Percentiles rank a stretch among this genome's conserved stretches.
Conservation (phyloP, 1,284 basidiomycete genomes). For the Ustilago esculenta region DNA sequence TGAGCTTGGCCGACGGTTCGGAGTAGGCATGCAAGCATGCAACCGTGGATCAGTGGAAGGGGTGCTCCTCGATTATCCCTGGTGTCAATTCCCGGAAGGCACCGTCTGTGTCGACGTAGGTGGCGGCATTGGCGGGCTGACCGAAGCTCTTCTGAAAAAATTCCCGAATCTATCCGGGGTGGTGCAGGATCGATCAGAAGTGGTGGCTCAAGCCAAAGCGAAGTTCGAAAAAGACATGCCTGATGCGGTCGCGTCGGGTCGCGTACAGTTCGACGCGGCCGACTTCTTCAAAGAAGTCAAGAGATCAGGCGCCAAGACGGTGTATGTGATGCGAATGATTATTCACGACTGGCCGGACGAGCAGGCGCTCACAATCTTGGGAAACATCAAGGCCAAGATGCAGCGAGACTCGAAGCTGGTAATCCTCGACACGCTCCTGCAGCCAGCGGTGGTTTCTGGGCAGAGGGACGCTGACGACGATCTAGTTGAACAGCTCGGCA, state of each 20-base stretch:
- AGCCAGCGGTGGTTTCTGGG: slow-evolving; percentile 21
- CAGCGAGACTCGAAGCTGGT: slow-evolving; percentile 20
- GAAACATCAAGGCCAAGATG: slow-evolving; percentile 29
- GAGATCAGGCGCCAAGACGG: slow-evolving; percentile 3
- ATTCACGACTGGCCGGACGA: slow-evolving; percentile 28
- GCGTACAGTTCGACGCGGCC: slow-evolving; percentile 18
- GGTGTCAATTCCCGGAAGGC: slow-evolving; percentile 12
- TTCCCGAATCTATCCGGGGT: slow-evolving; percentile 21
- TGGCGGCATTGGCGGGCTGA: slow-evolving; percentile 20
- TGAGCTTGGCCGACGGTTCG: slow-evolving; percentile 5
- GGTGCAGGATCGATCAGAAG: slow-evolving; percentile 25
- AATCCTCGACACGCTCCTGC: slow-evolving; percentile 27
- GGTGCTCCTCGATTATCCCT: slow-evolving; percentile 24
- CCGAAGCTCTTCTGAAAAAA: neutral
- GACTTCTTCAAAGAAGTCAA: slow-evolving; percentile 30
- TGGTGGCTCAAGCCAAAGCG: slow-evolving; percentile 12
- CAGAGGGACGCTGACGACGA: neutral
- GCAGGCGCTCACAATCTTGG: slow-evolving; percentile 16
- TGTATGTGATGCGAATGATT: slow-evolving; percentile 33
- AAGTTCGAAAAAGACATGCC: slow-evolving; percentile 27
- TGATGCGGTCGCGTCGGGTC: slow-evolving; percentile 19
- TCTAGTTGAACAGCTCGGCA: slow-evolving; percentile 7
- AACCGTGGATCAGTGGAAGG: slow-evolving; percentile 14
- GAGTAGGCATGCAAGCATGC: slow-evolving; percentile 20
- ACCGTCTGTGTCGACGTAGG: slow-evolving; percentile 31